Evolutionary conservation across 116 monocot genomes (phyloP), one percentile per base, ranked within the genome.

Genomic region (Zostera marina): DNA sequence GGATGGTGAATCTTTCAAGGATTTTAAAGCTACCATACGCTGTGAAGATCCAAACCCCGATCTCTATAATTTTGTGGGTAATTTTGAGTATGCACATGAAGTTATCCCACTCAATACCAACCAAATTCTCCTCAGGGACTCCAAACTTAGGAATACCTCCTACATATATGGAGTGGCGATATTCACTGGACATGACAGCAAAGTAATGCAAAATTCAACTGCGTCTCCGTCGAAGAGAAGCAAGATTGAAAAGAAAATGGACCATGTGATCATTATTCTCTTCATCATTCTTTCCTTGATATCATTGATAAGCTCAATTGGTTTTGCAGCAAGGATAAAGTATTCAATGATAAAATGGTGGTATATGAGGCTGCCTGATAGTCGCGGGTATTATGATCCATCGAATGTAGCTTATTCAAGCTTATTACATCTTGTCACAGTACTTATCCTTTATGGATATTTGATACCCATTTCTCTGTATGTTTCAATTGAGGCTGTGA

Each of bases 401-500:
- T 72, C 59, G 17, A 57, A 62, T 23, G 61, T 79, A 11, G 47
- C 59, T 61, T 11, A 55, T 25, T 79, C 90, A 10, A 71, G 79
- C n/a, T 26, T 85, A 8, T 65, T 69, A n/a, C 90, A 91, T 52
- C 79, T 85, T 7, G 47, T 91, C 22, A 81, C 90, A 1, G 90
- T 85, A 0, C 76, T 85, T 81, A 76, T 91, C 69, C 69, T 91
- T 22, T 91, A 79, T 58, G 46, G 74, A 42, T 77, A 81, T 70
- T 91, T 91, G 70, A 91, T 91, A 57, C 90, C 90, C 0, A 85
- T 85, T 24, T 91, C 90, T 40, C 58, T 91, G 42, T 85, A 85
- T 48, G 74, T 91, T 10, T 91, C 90, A 6, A 91, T 91, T 5
- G 90, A 91, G 67, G 74, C 85, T 6, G 85, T 77, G 22, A 91